Evolutionary conservation across 495 filamentous ascomycete genomes (phyloP).

Genomic region (Penicillium antarcticum): DNA sequence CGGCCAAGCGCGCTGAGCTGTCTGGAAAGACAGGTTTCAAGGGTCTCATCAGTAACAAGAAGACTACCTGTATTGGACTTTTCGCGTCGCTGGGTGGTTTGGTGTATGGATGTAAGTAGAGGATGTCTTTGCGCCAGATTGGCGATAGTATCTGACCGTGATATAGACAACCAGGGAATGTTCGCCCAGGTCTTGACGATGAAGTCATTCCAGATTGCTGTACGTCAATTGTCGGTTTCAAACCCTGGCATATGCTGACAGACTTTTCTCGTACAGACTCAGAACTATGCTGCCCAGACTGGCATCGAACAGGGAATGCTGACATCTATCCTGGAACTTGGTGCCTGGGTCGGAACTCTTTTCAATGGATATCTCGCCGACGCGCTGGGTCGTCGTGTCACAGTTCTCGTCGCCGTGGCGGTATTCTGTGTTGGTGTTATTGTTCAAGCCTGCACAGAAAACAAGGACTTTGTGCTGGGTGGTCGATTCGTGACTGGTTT

Average conservation of each 20-base stretch:
- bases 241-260: neutral
- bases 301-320: constrained; percentile 60
- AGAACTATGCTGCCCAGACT: constrained; percentile 36
- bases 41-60: constrained; percentile 32
- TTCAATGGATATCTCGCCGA: constrained; percentile 75
- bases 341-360: constrained; percentile 76
- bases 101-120: constrained; percentile 34
- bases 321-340: constrained; percentile 77
- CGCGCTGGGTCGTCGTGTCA: constrained; percentile 66
- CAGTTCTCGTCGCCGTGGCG: constrained; percentile 62
- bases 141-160: neutral
- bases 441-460: constrained; percentile 61
- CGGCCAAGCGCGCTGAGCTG: constrained; percentile 36
- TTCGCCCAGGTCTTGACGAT: constrained; percentile 37
- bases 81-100: constrained; percentile 37
- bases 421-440: constrained; percentile 77
- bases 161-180: constrained; percentile 37
- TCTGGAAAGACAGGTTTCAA: constrained; percentile 25
- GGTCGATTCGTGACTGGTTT: constrained; percentile 74
- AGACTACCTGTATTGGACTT: constrained; percentile 30
- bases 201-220: constrained; percentile 26
- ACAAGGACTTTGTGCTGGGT: constrained; percentile 59
- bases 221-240: constrained; percentile 2
- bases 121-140: neutral
- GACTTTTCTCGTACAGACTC: constrained; percentile 8